Conservation (phyloP, 164 flowering plant genomes). For the Platanus orientalis region DNA sequence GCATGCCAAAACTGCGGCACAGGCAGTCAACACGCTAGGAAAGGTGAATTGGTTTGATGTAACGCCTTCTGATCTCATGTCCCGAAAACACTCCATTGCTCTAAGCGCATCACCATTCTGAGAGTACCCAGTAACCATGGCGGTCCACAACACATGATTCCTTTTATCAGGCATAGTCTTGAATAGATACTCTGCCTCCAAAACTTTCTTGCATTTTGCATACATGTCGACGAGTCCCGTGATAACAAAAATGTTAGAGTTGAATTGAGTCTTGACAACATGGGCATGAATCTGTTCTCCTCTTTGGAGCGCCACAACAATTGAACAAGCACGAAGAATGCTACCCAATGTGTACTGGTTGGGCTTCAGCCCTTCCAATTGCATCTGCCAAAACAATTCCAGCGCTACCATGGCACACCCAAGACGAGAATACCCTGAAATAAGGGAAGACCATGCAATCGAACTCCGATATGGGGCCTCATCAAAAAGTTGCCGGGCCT, state of each 20-base stretch:
- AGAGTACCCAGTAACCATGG: constrained; percentile 75
- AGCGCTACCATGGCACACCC: constrained; percentile 49
- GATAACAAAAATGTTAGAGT: constrained; percentile 47
- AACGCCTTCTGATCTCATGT: constrained; percentile 50
- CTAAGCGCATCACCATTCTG: constrained; percentile 46
- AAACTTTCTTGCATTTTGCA: constrained; percentile 51
- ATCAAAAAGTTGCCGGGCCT: constrained; percentile 54
- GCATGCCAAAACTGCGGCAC: constrained; percentile 32
- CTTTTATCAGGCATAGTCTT: constrained; percentile 27
- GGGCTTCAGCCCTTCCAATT: constrained; percentile 53
- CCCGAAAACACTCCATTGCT: constrained; percentile 54
- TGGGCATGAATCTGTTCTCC: constrained; percentile 70
- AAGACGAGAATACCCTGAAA: constrained; percentile 59
- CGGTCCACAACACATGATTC: constrained; percentile 74
- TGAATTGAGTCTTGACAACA: constrained; percentile 44
- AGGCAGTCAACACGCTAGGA: constrained; percentile 68
- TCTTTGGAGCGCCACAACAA: constrained; percentile 23
- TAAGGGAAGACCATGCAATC: constrained; percentile 69
- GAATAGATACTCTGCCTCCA: constrained; percentile 60
- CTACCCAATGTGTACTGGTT: constrained; percentile 65
- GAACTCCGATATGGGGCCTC: constrained; percentile 40
- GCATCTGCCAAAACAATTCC: constrained; percentile 61
- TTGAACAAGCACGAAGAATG: constrained; percentile 58
- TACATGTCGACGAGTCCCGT: constrained; percentile 86
- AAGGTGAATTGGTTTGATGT: constrained; percentile 70